These are phyloP conservation scores for Raffaelea albimanens DNA, from an alignment of 2,329 filamentous ascomycete species.

Conservation along the genomic window DNA sequence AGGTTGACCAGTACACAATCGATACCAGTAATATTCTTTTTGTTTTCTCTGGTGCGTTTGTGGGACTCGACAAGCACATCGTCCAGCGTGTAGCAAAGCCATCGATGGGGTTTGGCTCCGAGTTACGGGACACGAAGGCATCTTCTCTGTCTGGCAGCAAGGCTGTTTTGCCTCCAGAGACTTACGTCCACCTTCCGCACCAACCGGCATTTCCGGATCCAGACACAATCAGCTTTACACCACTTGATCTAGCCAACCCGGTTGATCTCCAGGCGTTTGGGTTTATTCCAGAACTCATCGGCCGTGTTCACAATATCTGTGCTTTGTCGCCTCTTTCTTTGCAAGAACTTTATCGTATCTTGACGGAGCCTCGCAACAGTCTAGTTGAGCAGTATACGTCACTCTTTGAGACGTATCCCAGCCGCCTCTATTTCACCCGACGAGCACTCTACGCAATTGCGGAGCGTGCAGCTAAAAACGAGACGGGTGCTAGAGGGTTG, in stretches of 20 bases:
- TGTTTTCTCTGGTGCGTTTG: constrained; percentile 92
- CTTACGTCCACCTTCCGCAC: constrained; percentile 48
- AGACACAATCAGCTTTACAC: constrained; percentile 34
- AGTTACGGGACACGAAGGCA: constrained; percentile 51
- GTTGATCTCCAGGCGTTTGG: constrained; percentile 75
- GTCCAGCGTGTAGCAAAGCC: constrained; percentile 76
- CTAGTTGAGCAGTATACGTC: constrained; percentile 82
- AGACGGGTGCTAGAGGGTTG: constrained; percentile 70
- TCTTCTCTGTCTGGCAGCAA: constrained; percentile 37
- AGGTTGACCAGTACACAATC: constrained; percentile 60
- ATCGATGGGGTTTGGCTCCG: constrained; percentile 85
- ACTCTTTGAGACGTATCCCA: constrained; percentile 72
- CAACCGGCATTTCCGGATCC: constrained; percentile 27
- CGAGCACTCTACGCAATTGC: constrained; percentile 76
- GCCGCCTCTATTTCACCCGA: constrained; percentile 73
- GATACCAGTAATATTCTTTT: constrained; percentile 96
- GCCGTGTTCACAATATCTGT: constrained; percentile 85
- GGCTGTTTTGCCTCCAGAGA: constrained; percentile 55
- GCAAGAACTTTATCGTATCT: constrained; percentile 66
- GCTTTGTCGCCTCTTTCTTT: constrained; percentile 68
- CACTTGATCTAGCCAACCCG: constrained; percentile 64
- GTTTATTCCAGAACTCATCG: constrained; percentile 90
- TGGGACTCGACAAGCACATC: constrained; percentile 80
- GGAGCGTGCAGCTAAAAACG: constrained; percentile 46
- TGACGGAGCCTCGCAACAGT: constrained; percentile 86